Base-by-base conservation (phyloP, 2,329 filamentous ascomycete genomes). In the Elsinoe fawcettii region DNA sequence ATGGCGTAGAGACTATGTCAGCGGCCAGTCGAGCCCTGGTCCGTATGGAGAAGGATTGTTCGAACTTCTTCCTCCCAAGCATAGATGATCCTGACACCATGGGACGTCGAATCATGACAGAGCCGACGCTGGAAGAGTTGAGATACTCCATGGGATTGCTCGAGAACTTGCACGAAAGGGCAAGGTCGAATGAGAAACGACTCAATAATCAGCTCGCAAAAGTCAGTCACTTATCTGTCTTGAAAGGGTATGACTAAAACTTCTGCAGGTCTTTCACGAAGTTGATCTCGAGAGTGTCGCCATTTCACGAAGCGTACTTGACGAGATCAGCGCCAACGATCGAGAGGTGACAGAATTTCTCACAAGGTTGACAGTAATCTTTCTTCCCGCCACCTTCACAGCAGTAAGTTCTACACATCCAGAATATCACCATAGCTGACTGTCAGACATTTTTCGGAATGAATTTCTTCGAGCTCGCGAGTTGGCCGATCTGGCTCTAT, bases 341-440 rank as follows among this genome's bases (percentile, higher is more conserved):
- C 51, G 34, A 12, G 51, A 54, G n/a, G 22, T 54, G 20, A 54
- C 51, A 23, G 23, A 39, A 18, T 54, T 54, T 25, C 34, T 54
- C 2, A 54, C 51, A 2, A 37, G 51, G n/a, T 18, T 54, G 34
- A 37, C 51, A 6, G 36, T 54, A 14, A 41, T 41, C 9, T 54
- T 54, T 32, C 32, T 54, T 2, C 51, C 51, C 8, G 23, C 51
- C 5, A 54, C 51, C 14, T 54, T 54, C n/a, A 54, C 51, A 2
- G 32, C 51, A 5, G 51, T 54, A 41, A 22, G 36, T 53, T 4
- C 9, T 37, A 37, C 14, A 14, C 22, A 8, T 2, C 5, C n/a
- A 12, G 12, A 22, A 5, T 5, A 14, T 2, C 30, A 14, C 12
- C n/a, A 20, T 23, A 8, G 32, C 51, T 54, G 32, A 54, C 36